phyloP scores from a whole-genome alignment of 2,329 filamentous ascomycete species.

The Fusarium xyrophilum region DNA sequence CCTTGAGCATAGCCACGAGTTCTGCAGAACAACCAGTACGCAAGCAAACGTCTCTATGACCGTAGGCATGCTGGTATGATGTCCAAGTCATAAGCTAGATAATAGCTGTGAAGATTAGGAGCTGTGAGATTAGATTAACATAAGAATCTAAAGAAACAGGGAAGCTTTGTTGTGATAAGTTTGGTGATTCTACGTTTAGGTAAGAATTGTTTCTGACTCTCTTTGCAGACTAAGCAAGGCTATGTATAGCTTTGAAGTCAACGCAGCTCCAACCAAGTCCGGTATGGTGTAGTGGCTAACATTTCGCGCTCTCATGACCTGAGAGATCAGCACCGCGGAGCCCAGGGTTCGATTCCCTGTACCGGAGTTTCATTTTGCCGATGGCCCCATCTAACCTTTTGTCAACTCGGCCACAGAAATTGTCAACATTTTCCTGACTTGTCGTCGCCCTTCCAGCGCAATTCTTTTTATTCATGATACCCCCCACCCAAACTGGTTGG shows the following conservation, averaged over 20 bases:
- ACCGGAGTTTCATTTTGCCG: conserved; percentile 27
- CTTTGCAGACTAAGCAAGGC: no score
- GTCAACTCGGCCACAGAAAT: no score
- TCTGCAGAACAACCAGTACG: not conserved
- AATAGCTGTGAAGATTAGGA: not conserved
- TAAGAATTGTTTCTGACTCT: not conserved
- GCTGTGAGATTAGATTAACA: no score
- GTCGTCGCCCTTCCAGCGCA: no score
- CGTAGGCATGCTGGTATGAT: no score
- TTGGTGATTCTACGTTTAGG: not conserved
- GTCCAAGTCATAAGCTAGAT: not conserved
- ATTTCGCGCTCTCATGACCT: conserved; percentile 45
- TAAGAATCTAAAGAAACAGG: no score
- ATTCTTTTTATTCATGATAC: no score
- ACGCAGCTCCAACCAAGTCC: no score
- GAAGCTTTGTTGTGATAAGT: not conserved
- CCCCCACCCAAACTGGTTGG: no score
- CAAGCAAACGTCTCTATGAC: not conserved
- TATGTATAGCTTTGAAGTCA: no score
- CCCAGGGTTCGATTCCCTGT: conserved; percentile 43
- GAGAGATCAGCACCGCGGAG: conserved; percentile 38
- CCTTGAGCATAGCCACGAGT: not conserved
- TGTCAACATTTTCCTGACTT: no score
- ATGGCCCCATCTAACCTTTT: no score
- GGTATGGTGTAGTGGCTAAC: conserved; percentile 47